These are phyloP conservation scores for Candida coquimbonensis DNA, from an alignment of 805 yeast species.

Conservation along the genomic window DNA sequence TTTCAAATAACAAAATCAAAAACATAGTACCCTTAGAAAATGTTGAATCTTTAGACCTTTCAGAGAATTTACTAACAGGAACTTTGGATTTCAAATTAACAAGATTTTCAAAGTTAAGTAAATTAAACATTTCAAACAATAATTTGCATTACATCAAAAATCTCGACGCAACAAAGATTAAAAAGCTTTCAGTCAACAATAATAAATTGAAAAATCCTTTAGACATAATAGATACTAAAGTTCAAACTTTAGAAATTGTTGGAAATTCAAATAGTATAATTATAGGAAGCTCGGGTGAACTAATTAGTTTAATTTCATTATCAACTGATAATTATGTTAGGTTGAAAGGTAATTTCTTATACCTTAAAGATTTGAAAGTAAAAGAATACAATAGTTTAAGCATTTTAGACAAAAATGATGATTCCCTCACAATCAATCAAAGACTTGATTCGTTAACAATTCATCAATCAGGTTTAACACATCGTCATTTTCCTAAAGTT, in stretches of 20 bases:
- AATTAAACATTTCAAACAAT: constrained; percentile 12
- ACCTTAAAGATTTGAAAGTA: neutral
- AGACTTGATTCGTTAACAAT: constrained; percentile 1
- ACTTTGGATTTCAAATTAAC: constrained; percentile 3
- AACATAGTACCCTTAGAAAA: constrained; percentile 16
- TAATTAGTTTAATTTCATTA: neutral
- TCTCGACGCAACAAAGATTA: neutral
- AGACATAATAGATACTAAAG: neutral
- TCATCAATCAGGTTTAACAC: constrained; percentile 2
- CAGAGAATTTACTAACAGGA: constrained; percentile 27
- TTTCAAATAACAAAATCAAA: constrained; percentile 29
- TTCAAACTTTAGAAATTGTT: constrained; percentile 1
- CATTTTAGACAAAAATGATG: neutral
- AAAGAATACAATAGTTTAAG: neutral
- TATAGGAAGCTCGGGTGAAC: neutral
- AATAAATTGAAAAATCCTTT: neutral
- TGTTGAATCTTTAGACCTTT: constrained; percentile 30
- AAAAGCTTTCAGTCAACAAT: neutral
- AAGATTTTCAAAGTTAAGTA: constrained; percentile 12
- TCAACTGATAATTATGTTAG: constrained; percentile 4
- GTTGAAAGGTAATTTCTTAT: constrained; percentile 2
- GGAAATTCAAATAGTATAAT: constrained; percentile 1
- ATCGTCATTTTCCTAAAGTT: constrained; percentile 1
- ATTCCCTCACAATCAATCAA: neutral
- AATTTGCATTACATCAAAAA: constrained; percentile 4